Percentiles rank a stretch among this genome's conserved stretches.
Evolutionary conservation across 192 early-diverging fungal genomes (phyloP).

Genomic region (Chytriomyces sp.): DNA sequence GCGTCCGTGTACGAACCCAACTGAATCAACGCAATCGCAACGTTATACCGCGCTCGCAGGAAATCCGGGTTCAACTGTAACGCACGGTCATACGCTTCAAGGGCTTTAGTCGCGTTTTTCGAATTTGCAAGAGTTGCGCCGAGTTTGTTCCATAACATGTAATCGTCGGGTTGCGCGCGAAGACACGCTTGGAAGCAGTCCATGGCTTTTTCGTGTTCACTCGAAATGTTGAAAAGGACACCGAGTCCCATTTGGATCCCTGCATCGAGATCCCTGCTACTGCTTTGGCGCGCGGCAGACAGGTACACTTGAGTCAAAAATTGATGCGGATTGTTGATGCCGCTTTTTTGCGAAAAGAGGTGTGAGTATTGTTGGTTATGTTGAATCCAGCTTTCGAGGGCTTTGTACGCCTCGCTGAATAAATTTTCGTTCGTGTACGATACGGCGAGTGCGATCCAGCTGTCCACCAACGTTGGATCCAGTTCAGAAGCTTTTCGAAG

Average conservation of each 20-base stretch:
- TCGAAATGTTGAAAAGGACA: slow-evolving; percentile 90
- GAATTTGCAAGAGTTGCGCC: slow-evolving; percentile 96
- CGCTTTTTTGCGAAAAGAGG: slow-evolving; percentile 40
- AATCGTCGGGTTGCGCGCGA: slow-evolving; percentile 84
- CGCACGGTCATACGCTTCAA: slow-evolving; percentile 93
- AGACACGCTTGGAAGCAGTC: slow-evolving; percentile 97
- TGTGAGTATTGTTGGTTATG: slow-evolving; percentile 73
- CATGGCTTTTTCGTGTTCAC: slow-evolving; percentile 94
- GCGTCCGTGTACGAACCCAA: slow-evolving; percentile 87
- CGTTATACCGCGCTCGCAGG: slow-evolving; percentile 95
- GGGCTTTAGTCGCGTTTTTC: slow-evolving; percentile 73
- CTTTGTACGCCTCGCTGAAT: slow-evolving; percentile 84
- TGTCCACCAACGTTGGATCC: slow-evolving; percentile 77
- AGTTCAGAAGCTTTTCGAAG: slow-evolving; percentile 77
- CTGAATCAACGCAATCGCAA: slow-evolving; percentile 91
- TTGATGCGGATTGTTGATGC: slow-evolving; percentile 72
- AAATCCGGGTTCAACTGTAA: slow-evolving; percentile 94
- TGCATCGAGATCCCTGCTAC: slow-evolving; percentile 83
- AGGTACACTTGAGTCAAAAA: slow-evolving; percentile 78
- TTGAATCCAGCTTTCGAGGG: slow-evolving; percentile 85
- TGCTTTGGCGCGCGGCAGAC: slow-evolving; percentile 70
- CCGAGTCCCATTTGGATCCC: slow-evolving; percentile 95
- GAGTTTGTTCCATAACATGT: slow-evolving; percentile 94
- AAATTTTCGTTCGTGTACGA: slow-evolving; percentile 93
- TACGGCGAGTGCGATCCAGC: slow-evolving; percentile 86